Evolutionary conservation across 2,329 filamentous ascomycete species (phyloP).

Genomic region (Colletotrichum filicis): DNA sequence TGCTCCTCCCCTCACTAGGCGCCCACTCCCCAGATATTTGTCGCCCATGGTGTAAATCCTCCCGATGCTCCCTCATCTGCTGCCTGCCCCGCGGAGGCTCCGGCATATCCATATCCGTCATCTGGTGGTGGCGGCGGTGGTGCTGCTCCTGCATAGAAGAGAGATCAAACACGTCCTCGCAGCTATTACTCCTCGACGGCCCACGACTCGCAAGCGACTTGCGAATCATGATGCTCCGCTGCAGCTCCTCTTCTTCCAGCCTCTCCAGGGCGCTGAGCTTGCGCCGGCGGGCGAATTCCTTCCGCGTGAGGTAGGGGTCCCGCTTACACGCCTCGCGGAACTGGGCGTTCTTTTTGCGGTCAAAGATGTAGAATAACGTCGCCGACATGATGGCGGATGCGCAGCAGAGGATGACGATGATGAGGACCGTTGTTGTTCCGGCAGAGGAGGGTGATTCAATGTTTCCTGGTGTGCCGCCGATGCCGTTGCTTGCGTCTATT

Average conservation of each 20-base stretch:
- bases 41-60: background rate
- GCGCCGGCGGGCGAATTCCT: slow-evolving; percentile 38
- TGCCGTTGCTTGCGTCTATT: background rate
- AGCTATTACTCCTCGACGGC: slow-evolving; percentile 14
- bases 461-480: background rate
- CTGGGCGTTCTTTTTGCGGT: slow-evolving; percentile 38
- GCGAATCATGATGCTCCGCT: slow-evolving; percentile 53
- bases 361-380: slow-evolving; percentile 36
- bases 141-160: background rate
- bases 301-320: slow-evolving; percentile 41
- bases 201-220: slow-evolving; percentile 50
- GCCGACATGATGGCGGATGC: slow-evolving; percentile 39
- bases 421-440: slow-evolving; percentile 30
- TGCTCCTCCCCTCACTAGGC: background rate
- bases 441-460: background rate
- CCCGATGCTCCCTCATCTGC: background rate
- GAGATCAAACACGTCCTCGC: slow-evolving; percentile 1
- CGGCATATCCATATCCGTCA: background rate
- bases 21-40: background rate
- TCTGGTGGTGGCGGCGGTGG: background rate
- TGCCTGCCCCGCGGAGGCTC: background rate
- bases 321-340: slow-evolving; percentile 38
- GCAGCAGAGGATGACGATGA: slow-evolving; percentile 40
- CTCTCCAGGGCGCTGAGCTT: slow-evolving; percentile 42
- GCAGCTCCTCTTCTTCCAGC: slow-evolving; percentile 48